Conservation (phyloP, 1,284 basidiomycete genomes). For the Athelia psychrophila region DNA sequence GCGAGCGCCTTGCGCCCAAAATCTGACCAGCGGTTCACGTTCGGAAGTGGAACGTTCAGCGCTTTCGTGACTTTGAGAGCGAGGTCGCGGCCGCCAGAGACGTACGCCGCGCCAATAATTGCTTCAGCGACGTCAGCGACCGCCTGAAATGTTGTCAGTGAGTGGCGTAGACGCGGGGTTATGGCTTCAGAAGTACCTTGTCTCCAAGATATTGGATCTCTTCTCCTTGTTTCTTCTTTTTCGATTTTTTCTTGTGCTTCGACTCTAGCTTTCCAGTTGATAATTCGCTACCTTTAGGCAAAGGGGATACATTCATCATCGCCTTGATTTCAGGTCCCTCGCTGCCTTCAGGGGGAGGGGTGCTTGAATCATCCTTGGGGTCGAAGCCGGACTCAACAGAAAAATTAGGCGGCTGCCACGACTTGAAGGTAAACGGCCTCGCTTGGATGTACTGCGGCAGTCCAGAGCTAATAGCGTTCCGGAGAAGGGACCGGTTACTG, state of each 20-base stretch:
- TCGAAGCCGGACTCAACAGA: slow-evolving; percentile 16
- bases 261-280: background rate
- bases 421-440: slow-evolving; percentile 62
- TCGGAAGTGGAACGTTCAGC: slow-evolving; percentile 57
- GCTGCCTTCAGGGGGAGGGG: too few relatives aligned
- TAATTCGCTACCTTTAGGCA: background rate
- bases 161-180: background rate
- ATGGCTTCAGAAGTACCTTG: slow-evolving; percentile 48
- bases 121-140: slow-evolving; percentile 82
- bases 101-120: slow-evolving; percentile 75
- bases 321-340: too few relatives aligned
- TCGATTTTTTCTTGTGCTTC: slow-evolving; percentile 28
- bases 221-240: slow-evolving; percentile 43
- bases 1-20: slow-evolving; percentile 50
- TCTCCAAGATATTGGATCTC: slow-evolving; percentile 65
- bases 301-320: too few relatives aligned
- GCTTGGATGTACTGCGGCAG: slow-evolving; percentile 70
- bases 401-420: slow-evolving; percentile 61
- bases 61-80: slow-evolving; percentile 63
- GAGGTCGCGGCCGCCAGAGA: slow-evolving; percentile 62
- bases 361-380: too few relatives aligned
- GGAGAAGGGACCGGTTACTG: slow-evolving; percentile 65
- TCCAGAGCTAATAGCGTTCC: slow-evolving; percentile 50
- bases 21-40: slow-evolving; percentile 68
- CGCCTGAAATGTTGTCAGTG: slow-evolving; percentile 41